Evolutionary conservation across 176 grass and related monocot genomes (phyloP).

Genomic region (Echinochloa phyllopogon): DNA sequence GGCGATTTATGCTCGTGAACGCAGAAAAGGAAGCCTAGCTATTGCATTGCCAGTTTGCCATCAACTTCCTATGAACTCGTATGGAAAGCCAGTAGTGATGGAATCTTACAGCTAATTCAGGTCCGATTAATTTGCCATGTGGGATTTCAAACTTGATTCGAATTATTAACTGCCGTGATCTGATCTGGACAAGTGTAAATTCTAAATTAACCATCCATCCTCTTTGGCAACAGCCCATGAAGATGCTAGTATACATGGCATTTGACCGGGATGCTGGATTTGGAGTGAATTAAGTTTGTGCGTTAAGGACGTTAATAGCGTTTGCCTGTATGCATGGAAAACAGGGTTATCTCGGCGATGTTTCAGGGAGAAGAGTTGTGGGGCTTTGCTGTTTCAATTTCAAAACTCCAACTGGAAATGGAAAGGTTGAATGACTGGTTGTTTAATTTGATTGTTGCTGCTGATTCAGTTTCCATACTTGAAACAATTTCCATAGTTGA

Average conservation of each 20-base stretch:
- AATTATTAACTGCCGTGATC: slow-evolving; percentile 28
- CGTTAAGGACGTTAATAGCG: background rate
- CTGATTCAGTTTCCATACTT: background rate
- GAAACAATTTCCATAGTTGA: background rate
- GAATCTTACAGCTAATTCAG: background rate
- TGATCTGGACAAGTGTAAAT: background rate
- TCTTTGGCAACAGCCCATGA: background rate
- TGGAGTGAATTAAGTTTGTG: slow-evolving; percentile 4
- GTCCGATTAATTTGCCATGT: background rate
- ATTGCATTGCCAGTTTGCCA: background rate
- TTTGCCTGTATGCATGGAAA: background rate
- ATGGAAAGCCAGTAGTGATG: slow-evolving; percentile 4
- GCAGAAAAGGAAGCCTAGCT: too few relatives aligned
- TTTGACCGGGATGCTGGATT: slow-evolving; percentile 9
- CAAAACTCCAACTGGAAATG: background rate
- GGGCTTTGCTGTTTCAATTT: background rate
- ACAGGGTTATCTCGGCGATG: background rate
- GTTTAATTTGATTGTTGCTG: background rate
- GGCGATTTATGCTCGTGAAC: too few relatives aligned
- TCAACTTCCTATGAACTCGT: background rate
- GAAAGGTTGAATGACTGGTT: background rate
- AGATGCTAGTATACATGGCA: too few relatives aligned
- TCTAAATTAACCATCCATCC: background rate
- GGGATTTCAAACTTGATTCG: slow-evolving; percentile 13
- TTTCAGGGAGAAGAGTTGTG: background rate